Evolutionary conservation across 2,329 filamentous ascomycete genomes (phyloP).

Genomic region (Colletotrichum graminicola): DNA sequence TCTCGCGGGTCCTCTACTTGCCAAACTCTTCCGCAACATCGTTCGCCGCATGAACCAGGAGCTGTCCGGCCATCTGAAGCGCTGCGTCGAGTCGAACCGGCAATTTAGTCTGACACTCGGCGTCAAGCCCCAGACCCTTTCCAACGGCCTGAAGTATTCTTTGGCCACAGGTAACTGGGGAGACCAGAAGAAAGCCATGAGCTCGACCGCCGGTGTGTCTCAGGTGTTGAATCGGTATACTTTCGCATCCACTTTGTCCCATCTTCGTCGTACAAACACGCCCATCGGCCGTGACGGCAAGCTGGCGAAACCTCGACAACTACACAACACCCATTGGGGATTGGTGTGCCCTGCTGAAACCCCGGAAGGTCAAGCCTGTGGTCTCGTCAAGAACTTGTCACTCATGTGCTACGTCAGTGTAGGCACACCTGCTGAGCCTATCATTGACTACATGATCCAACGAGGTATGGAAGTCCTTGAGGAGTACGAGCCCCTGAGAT

Average conservation of each 20-base stretch:
- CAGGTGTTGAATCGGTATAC: conserved; percentile 99
- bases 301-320: conserved; percentile 95
- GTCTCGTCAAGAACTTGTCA: conserved; percentile 96
- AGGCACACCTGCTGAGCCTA: conserved; percentile 88
- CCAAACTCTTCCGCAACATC: conserved; percentile 94
- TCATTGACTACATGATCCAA: conserved; percentile 95
- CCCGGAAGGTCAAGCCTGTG: conserved; percentile 97
- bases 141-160: conserved; percentile 95
- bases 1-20: conserved; percentile 91
- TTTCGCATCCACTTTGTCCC: conserved; percentile 94
- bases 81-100: conserved; percentile 88
- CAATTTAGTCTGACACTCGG: conserved; percentile 93
- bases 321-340: conserved; percentile 99
- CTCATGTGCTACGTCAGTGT: conserved; percentile 99
- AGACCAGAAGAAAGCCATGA: conserved; percentile 98
- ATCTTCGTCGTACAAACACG: conserved; percentile 97
- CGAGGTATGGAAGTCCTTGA: conserved; percentile 96
- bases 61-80: conserved; percentile 89
- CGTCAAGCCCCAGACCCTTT: conserved; percentile 90
- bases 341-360: conserved; percentile 97
- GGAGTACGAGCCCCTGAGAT: conserved; percentile 88
- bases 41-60: conserved; percentile 93
- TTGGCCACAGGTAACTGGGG: conserved; percentile 99
- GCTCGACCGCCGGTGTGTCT: conserved; percentile 94
- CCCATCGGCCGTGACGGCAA: conserved; percentile 98